Conservation (phyloP, 139 green algal genomes). For the Closterium sp. region DNA sequence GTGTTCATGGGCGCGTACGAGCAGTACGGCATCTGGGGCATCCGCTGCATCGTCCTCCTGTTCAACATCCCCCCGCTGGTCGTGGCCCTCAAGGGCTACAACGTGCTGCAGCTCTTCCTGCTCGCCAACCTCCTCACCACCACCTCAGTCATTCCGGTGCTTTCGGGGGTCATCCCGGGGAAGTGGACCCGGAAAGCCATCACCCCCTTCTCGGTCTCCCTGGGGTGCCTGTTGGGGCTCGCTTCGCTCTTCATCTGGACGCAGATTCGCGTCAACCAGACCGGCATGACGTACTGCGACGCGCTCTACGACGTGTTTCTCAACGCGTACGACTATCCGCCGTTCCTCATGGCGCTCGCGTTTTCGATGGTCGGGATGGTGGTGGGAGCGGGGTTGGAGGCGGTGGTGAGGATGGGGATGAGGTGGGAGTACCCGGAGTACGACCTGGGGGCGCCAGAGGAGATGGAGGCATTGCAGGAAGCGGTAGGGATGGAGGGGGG, state of each 20-base stretch:
- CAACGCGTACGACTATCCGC: slow-evolving; percentile 55
- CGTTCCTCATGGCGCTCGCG: slow-evolving; percentile 54
- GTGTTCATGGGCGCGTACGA: background rate
- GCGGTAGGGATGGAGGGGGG: too few relatives aligned
- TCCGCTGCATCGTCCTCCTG: slow-evolving; percentile 63
- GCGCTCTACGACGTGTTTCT: slow-evolving; percentile 18
- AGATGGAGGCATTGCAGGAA: background rate
- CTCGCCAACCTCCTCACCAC: slow-evolving; percentile 76
- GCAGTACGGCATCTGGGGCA: slow-evolving; percentile 36
- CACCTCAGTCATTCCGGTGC: slow-evolving; percentile 66
- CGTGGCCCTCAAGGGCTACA: slow-evolving; percentile 55
- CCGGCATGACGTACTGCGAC: background rate
- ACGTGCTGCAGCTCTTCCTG: slow-evolving; percentile 75
- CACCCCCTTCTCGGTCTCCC: slow-evolving; percentile 28
- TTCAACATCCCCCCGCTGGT: slow-evolving; percentile 77
- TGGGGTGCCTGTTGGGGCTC: slow-evolving; percentile 5
- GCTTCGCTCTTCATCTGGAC: slow-evolving; percentile 34
- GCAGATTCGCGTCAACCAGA: background rate
- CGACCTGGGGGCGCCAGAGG: slow-evolving; percentile 3
- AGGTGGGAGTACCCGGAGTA: slow-evolving; percentile 24
- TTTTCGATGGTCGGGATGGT: slow-evolving; percentile 38
- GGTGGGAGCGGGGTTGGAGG: slow-evolving; percentile 14
- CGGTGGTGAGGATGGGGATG: background rate
- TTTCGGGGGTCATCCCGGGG: slow-evolving; percentile 50
- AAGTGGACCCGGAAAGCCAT: background rate